Base-by-base conservation (phyloP, 345 rosid genomes). In the Corchorus olitorius region DNA sequence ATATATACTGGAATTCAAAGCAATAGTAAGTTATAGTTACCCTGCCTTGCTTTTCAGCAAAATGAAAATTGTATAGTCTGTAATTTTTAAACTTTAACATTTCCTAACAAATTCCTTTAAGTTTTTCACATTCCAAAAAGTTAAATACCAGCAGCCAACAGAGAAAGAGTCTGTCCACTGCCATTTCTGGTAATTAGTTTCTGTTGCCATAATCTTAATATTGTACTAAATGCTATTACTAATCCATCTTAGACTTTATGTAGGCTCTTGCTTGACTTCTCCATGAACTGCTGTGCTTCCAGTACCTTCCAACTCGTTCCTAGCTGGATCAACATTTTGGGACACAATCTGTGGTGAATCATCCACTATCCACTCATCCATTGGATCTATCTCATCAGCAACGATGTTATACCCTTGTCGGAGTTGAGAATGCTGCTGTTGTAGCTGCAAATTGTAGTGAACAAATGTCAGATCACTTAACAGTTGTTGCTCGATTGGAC, bases 361-460 rank as follows among this genome's bases (percentile, higher is more conserved):
- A 54, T 60, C 63, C 20, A 55, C 60, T 7, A 35, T 59, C 82
- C 86, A 81, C 34, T 74, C 78, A 75, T 83, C 78, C 75, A 58
- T 73, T 33, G 75, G 73, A 60, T 75, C 78, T n/a, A 68, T 69
- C 63, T 80, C 87, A 43, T 77, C 72, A 49, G 72, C 52, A 19
- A 17, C 54, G 70, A 72, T 63, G 45, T 43, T 59, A 67, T 71
- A 17, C 20, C 37, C 49, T 39, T 10, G 34, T 12, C 74, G 46
- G 5, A 76, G 58, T 41, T 77, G 46, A 76, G 70, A 78, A 73
- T 76, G 70, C 73, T 78, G 83, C 50, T 75, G 61, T 77, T 78
- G 82, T 49, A 89, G 68, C 43, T 87, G 88, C 79, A 84, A 68
- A 83, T 84, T 88, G 62, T 82, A 89, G 76, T 87, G 90, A 53